Evolutionary conservation across 108 stramenopile genomes (phyloP).

Genomic region (Cylindrotheca closterium): DNA sequence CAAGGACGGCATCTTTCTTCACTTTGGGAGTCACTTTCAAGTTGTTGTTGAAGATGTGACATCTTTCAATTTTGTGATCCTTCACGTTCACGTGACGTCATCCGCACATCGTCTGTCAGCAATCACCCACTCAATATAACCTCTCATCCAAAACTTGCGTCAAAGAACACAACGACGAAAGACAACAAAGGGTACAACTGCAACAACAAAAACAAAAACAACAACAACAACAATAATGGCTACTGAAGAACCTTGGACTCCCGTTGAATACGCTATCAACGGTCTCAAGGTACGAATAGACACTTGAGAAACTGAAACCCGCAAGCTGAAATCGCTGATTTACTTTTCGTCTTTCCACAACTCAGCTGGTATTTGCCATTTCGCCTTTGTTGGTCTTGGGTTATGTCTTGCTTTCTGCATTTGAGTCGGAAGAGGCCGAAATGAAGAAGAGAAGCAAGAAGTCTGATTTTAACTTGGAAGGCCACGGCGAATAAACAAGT

Average conservation of each 20-base stretch:
- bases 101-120: too few relatives aligned
- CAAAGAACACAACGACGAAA: too few relatives aligned
- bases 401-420: slow-evolving; percentile 80
- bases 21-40: too few relatives aligned
- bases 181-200: too few relatives aligned
- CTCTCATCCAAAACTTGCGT: too few relatives aligned
- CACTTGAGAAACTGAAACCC: not conserved
- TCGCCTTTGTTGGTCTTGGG: slow-evolving; percentile 80
- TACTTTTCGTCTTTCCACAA: not conserved
- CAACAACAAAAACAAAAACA: too few relatives aligned
- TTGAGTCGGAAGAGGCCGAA: slow-evolving; percentile 79
- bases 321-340: not conserved
- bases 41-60: too few relatives aligned
- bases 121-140: too few relatives aligned
- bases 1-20: too few relatives aligned
- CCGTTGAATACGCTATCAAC: slow-evolving; percentile 67
- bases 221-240: too few relatives aligned
- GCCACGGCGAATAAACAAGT: slow-evolving; percentile 80
- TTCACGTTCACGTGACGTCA: too few relatives aligned
- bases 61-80: too few relatives aligned
- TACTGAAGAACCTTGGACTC: slow-evolving; percentile 59
- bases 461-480: slow-evolving; percentile 83
- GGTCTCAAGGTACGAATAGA: slow-evolving; percentile 63
- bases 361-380: slow-evolving; percentile 75
- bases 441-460: slow-evolving; percentile 65